Base-by-base conservation (phyloP, 2,329 filamentous ascomycete species). In the Diaporthe helianthi region DNA sequence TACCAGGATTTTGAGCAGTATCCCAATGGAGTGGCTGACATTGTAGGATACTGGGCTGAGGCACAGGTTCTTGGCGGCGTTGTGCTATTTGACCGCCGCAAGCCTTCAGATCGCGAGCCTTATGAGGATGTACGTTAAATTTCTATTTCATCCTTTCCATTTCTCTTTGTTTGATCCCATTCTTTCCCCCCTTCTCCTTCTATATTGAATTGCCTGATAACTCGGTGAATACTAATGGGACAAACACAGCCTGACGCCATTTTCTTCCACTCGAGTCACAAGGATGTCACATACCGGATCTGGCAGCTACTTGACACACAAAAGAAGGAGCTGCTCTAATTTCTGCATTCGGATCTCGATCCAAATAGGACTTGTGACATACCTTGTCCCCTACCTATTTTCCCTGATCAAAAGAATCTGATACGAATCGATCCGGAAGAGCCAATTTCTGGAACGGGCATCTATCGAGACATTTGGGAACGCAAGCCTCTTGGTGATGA, bases 401-500 rank as follows among this genome's bases (percentile, higher is more conserved):
- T 66, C 0, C 69, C 38, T 10, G 68, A 71, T 36, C 8, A 69
- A 9, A 66, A 75, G 1, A 78, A 77, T 46, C 38, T 64, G 4
- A 31, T 53, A 7, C 73, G 76, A 9, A 71, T 77, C 4, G 76
- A 78, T 26, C 74, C 76, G 0, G 74, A 77, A 36, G 74, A 76
- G 44, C 70, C 71, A 0, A 73, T 76, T 17, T 33, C 47, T 3
- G 60, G 58, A 0, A 77, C 73, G 0, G 73, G 74, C 1, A 72
- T 79, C 0, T 79, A 76, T 61, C 72, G 76, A 10, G 74, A 78
- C 53, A 31, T 55, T 13, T 78, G 76, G 76, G 76, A 78, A 54
- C 71, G 77, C 31, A 72, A 54, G 61, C 67, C 65, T 10, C 69
- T 71, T 15, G 46, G 47, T 0, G 41, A 26, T 12, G 8, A 66